Percentiles rank a stretch among this genome's conserved stretches.
Evolutionary conservation across 1,284 basidiomycete species (phyloP).

Genomic region (Pulchroboletus neoregius): DNA sequence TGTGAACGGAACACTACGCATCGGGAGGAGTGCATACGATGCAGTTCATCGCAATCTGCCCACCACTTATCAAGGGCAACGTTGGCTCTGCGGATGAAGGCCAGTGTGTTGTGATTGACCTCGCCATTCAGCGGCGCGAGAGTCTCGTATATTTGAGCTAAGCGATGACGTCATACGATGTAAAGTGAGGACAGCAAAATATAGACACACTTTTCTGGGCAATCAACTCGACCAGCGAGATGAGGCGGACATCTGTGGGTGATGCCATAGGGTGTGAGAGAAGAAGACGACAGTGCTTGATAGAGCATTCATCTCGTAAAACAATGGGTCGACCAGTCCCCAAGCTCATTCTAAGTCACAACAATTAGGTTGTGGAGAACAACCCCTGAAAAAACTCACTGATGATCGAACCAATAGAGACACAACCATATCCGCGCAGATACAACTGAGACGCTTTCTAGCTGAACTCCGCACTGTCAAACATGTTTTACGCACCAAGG

Average conservation of each 20-base stretch:
- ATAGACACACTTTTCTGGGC: constrained; percentile 73
- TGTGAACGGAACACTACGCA: constrained; percentile 8
- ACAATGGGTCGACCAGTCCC: constrained; percentile 89
- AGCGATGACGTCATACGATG: constrained; percentile 9
- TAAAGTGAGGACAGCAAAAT: constrained; percentile 17
- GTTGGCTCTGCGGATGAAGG: constrained; percentile 83
- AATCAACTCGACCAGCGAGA: constrained; percentile 86
- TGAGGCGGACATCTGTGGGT: constrained; percentile 82
- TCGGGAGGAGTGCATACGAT: constrained; percentile 46
- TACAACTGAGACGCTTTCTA: constrained; percentile 54
- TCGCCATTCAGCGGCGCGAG: constrained; percentile 83
- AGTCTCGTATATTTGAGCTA: constrained; percentile 88
- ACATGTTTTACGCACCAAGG: constrained; percentile 51
- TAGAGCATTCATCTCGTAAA: constrained; percentile 82
- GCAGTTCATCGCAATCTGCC: constrained; percentile 79
- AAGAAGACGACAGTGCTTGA: constrained; percentile 77
- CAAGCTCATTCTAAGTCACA: constrained; percentile 70
- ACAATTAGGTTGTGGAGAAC: constrained; percentile 19
- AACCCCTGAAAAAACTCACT: constrained; percentile 46
- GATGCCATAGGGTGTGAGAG: constrained; percentile 83
- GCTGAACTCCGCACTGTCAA: constrained; percentile 2
- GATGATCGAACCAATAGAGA: constrained; percentile 90
- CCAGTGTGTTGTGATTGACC: constrained; percentile 78
- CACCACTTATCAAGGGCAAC: constrained; percentile 87
- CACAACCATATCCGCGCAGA: constrained; percentile 93